Evolutionary conservation across 371 early-diverging fungal genomes (phyloP).

Genomic region (Apophysomyces ossiformis): DNA sequence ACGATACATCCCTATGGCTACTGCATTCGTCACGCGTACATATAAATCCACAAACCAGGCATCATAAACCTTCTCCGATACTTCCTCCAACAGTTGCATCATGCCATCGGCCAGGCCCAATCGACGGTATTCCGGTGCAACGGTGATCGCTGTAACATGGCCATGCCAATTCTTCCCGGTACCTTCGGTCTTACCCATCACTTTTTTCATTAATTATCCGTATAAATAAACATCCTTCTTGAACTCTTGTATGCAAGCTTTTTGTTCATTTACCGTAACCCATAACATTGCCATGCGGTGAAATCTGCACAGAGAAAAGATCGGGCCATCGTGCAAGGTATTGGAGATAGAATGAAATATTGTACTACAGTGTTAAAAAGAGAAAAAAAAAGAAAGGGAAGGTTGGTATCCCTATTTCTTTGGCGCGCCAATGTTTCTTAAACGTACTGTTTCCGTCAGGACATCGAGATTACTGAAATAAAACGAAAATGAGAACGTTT

Average conservation of each 20-base stretch:
- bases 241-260: neutral
- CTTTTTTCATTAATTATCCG: conserved; percentile 35
- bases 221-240: neutral
- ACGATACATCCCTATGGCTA: conserved; percentile 97
- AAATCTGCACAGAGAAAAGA: conserved; percentile 84
- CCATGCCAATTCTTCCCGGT: conserved; percentile 93
- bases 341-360: conserved; percentile 90
- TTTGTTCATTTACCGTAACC: conserved; percentile 71
- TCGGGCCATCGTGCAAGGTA: conserved; percentile 97
- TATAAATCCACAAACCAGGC: conserved; percentile 98
- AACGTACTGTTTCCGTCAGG: conserved; percentile 84
- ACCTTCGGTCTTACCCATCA: conserved; percentile 98
- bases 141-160: conserved; percentile 98
- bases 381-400: neutral
- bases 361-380: conserved; percentile 65
- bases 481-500: too few relatives aligned
- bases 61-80: conserved; percentile 68
- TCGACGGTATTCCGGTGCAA: conserved; percentile 95
- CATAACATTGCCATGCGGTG: conserved; percentile 78
- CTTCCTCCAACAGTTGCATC: conserved; percentile 93
- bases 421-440: too few relatives aligned
- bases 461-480: conserved; percentile 78
- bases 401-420: neutral
- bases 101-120: conserved; percentile 89
- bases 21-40: conserved; percentile 92